Evolutionary conservation across 805 yeast species (phyloP).

Genomic region (Kuraishia hungarica): DNA sequence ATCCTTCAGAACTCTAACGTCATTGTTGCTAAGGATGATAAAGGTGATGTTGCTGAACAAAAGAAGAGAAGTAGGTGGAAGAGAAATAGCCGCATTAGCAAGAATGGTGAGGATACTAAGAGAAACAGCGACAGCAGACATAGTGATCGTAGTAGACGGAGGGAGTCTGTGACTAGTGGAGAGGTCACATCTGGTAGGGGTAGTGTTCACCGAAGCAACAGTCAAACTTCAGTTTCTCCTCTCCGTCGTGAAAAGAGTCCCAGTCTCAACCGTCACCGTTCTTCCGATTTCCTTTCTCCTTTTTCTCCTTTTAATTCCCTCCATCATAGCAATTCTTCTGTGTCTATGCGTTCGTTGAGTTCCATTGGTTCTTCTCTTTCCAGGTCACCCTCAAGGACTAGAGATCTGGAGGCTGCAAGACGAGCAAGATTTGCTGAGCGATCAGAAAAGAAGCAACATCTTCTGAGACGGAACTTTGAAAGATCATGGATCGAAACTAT

Average conservation of each 20-base stretch:
- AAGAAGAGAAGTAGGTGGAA: background rate
- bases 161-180: background rate
- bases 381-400: background rate
- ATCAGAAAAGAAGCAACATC: constrained; percentile 10
- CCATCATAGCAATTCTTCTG: background rate
- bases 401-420: background rate
- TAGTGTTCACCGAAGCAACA: background rate
- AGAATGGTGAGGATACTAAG: background rate
- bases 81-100: background rate
- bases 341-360: background rate
- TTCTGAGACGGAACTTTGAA: constrained; percentile 24
- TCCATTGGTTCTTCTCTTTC: background rate
- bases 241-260: background rate
- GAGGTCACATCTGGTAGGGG: background rate
- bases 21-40: background rate
- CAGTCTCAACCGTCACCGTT: background rate
- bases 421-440: background rate
- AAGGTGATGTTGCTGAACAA: background rate
- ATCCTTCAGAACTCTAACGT: constrained; percentile 1
- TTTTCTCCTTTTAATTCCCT: background rate
- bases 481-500: constrained; percentile 65
- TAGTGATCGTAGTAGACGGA: background rate
- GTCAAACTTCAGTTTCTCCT: background rate
- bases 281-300: background rate
- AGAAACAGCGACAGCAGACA: background rate